Evolutionary conservation across 176 grass and related monocot genomes (phyloP).

Genomic region (Rhynchospora tenuis): DNA sequence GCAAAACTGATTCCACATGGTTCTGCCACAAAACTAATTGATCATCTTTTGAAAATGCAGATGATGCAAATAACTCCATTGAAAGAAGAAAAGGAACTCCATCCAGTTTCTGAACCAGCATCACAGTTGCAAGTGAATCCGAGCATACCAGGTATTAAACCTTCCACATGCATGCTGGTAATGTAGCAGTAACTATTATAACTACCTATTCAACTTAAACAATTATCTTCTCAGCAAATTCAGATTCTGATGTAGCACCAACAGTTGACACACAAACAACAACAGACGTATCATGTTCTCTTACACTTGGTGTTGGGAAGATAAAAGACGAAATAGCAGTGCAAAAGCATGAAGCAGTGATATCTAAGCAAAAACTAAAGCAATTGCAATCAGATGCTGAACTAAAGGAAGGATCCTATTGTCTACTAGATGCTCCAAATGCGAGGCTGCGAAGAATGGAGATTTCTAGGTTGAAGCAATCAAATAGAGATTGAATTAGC

Average conservation of each 20-base stretch:
- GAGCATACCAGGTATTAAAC: not conserved
- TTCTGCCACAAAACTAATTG: not conserved
- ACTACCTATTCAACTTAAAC: not conserved
- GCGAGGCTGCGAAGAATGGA: not conserved
- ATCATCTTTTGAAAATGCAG: not conserved
- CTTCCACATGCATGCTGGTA: not conserved
- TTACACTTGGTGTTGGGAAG: not conserved
- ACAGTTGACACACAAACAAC: not conserved
- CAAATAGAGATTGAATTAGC: not conserved
- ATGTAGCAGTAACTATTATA: no score
- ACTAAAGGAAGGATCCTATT: not conserved
- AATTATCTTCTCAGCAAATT: not conserved
- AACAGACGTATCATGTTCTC: not conserved
- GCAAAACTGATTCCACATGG: not conserved
- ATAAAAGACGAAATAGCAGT: not conserved
- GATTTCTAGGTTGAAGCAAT: not conserved
- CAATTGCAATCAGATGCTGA: not conserved
- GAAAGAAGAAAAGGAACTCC: not conserved
- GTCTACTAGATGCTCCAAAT: not conserved
- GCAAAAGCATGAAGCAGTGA: not conserved
- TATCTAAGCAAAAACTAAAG: not conserved
- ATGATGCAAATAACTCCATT: not conserved
- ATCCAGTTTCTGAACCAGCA: not conserved
- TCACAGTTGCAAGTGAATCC: not conserved
- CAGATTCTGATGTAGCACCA: not conserved